phyloP scores from a whole-genome alignment of 1,139 yeast genomes.

The Suhomyces ambrosiae region DNA sequence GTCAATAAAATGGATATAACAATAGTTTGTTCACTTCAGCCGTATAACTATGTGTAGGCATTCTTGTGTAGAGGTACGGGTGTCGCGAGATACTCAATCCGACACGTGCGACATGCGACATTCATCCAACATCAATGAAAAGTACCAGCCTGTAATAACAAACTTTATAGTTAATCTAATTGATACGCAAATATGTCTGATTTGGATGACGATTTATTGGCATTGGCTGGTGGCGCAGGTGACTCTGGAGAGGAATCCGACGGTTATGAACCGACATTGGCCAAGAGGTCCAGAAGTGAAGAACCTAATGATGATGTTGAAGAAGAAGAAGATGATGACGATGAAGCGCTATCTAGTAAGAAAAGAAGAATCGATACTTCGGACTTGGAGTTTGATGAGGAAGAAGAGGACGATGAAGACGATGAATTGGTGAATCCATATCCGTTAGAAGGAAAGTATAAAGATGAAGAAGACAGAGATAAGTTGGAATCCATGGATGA shows the following conservation, averaged over 20 bases:
- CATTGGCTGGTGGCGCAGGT: conserved; percentile 78
- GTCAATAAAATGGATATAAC: too few species aligned
- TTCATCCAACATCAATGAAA: conserved; percentile 9
- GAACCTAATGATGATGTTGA: conserved; percentile 18
- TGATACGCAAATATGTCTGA: conserved; percentile 45
- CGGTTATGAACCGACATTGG: conserved; percentile 29
- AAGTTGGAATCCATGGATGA: conserved; percentile 77
- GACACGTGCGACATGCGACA: conserved; percentile 8
- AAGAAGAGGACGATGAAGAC: conserved; percentile 37
- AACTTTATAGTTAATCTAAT: background rate
- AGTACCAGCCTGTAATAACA: conserved; percentile 4
- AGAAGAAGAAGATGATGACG: conserved; percentile 22
- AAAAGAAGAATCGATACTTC: conserved; percentile 14
- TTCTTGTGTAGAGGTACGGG: too few species aligned
- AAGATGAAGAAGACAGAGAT: conserved; percentile 75
- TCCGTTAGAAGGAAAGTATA: conserved; percentile 90
- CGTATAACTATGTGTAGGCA: too few species aligned
- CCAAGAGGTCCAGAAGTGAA: conserved; percentile 15
- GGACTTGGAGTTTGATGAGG: conserved; percentile 32
- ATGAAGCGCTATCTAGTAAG: conserved; percentile 22
- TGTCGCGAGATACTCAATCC: too few species aligned
- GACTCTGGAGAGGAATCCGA: conserved; percentile 32
- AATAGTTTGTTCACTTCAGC: too few species aligned
- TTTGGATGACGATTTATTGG: conserved; percentile 87
- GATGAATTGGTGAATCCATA: conserved; percentile 66